Conservation (phyloP, 2,329 filamentous ascomycete species). For the Ophiocordyceps sinensis region DNA sequence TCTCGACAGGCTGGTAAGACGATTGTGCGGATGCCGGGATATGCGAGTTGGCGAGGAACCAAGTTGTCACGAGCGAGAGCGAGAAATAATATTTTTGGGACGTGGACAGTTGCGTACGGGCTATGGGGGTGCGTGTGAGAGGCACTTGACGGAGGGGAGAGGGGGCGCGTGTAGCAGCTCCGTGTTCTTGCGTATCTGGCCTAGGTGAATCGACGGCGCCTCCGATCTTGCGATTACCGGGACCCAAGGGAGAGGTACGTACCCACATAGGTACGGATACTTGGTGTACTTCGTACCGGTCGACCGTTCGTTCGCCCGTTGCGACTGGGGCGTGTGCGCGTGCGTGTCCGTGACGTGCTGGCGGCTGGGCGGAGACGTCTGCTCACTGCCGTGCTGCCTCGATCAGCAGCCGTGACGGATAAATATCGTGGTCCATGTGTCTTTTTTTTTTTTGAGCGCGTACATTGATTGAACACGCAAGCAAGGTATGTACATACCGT, state of each 20-base stretch:
- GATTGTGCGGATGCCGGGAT: constrained; percentile 1
- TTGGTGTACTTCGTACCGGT: background rate
- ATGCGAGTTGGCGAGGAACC: constrained; percentile 4
- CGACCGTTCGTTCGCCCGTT: background rate
- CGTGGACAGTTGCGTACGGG: constrained; percentile 3
- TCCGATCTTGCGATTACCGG: constrained; percentile 17
- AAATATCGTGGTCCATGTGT: too few species aligned
- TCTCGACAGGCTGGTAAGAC: background rate
- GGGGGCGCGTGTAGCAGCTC: constrained; percentile 12
- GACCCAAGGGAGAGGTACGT: constrained; percentile 4
- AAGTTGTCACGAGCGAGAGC: constrained; percentile 11
- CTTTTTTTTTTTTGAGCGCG: too few species aligned
- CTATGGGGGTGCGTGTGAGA: constrained; percentile 6
- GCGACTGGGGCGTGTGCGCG: background rate
- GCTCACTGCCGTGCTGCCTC: too few species aligned
- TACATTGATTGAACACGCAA: too few species aligned
- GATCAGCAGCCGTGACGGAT: too few species aligned
- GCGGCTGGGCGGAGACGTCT: too few species aligned
- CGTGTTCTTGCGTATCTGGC: constrained; percentile 9
- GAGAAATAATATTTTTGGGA: constrained; percentile 28
- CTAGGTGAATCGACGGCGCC: constrained; percentile 14
- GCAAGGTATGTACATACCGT: too few species aligned
- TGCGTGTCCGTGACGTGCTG: too few species aligned
- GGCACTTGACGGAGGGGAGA: constrained; percentile 5
- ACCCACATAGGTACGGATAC: background rate